Evolutionary conservation across 2,329 filamentous ascomycete genomes (phyloP).

Genomic region (Colletotrichum gloeosporioides): DNA sequence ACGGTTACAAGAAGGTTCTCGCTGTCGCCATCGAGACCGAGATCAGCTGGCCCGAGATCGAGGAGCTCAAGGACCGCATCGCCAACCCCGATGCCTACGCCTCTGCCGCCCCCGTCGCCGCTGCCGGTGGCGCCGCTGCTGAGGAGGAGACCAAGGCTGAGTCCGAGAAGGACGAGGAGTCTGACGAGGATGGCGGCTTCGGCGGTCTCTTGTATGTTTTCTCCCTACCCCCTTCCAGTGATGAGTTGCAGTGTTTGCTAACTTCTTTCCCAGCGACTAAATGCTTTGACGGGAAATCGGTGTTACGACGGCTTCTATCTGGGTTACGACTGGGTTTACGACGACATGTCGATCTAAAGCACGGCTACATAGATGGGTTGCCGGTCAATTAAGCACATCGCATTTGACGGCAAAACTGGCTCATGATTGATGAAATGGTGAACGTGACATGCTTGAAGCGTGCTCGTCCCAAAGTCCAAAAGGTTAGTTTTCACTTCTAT

Average conservation of each 20-base stretch:
- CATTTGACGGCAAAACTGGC: conserved; percentile 28
- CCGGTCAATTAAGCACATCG: conserved; percentile 43
- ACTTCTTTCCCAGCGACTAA: conserved; percentile 56
- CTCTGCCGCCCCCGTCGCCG: conserved; percentile 72
- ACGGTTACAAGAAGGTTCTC: conserved; percentile 96
- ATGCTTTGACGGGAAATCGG: conserved; percentile 48
- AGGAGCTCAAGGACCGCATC: conserved; percentile 99
- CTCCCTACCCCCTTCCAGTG: neutral
- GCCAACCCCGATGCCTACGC: conserved; percentile 98
- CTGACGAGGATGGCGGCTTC: conserved; percentile 73
- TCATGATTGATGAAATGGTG: conserved; percentile 8
- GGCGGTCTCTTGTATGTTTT: conserved; percentile 76
- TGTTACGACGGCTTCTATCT: conserved; percentile 42
- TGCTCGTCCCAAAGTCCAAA: conserved; percentile 23
- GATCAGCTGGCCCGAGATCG: conserved; percentile 92
- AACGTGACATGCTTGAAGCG: conserved; percentile 29
- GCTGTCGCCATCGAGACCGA: conserved; percentile 90
- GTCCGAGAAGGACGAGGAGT: conserved; percentile 73
- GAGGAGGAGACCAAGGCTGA: conserved; percentile 69
- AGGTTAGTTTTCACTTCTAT: conserved; percentile 48
- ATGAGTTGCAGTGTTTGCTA: conserved; percentile 32
- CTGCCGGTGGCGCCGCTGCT: conserved; percentile 59
- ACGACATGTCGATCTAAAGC: conserved; percentile 42
- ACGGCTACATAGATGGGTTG: conserved; percentile 54
- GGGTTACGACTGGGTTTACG: conserved; percentile 50